Conservation (phyloP, 352 stramenopile genomes). For the Sclerospora graminicola region DNA sequence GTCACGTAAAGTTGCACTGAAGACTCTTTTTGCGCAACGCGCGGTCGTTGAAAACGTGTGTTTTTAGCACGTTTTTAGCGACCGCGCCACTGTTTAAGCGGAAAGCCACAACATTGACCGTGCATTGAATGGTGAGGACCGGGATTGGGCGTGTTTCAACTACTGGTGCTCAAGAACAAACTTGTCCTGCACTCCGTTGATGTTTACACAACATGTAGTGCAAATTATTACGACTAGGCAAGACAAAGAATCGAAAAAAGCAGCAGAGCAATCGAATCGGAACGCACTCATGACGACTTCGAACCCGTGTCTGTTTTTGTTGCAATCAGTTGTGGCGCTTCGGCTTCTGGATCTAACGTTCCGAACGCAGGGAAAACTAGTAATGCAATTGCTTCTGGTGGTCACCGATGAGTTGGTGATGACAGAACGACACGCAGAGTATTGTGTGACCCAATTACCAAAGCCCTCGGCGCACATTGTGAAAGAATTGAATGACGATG, state of each 20-base stretch:
- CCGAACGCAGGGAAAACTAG: conserved; percentile 47
- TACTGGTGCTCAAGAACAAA: conserved; percentile 42
- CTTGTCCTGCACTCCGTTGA: conserved; percentile 40
- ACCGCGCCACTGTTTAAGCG: conserved; percentile 25
- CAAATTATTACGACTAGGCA: conserved; percentile 58
- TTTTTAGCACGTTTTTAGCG: conserved; percentile 43
- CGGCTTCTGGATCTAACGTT: conserved; percentile 54
- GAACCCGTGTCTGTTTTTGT: too few relatives aligned
- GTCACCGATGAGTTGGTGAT: too few relatives aligned
- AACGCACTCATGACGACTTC: too few relatives aligned
- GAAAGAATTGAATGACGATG: conserved; percentile 52
- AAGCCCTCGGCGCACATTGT: too few relatives aligned
- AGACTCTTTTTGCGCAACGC: conserved; percentile 40
- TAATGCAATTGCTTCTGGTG: too few relatives aligned
- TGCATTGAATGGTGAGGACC: too few relatives aligned
- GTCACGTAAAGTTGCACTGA: too few relatives aligned
- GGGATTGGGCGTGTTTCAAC: conserved; percentile 17
- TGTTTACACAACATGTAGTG: conserved; percentile 64
- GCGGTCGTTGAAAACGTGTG: too few relatives aligned
- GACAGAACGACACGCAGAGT: too few relatives aligned
- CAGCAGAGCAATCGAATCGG: too few relatives aligned
- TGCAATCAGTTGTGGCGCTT: conserved; percentile 37
- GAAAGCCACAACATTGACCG: neutral
- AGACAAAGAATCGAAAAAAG: conserved; percentile 54
- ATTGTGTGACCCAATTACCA: too few relatives aligned